phyloP scores from a whole-genome alignment of 257 asterid species.

The Solanum chaucha region DNA sequence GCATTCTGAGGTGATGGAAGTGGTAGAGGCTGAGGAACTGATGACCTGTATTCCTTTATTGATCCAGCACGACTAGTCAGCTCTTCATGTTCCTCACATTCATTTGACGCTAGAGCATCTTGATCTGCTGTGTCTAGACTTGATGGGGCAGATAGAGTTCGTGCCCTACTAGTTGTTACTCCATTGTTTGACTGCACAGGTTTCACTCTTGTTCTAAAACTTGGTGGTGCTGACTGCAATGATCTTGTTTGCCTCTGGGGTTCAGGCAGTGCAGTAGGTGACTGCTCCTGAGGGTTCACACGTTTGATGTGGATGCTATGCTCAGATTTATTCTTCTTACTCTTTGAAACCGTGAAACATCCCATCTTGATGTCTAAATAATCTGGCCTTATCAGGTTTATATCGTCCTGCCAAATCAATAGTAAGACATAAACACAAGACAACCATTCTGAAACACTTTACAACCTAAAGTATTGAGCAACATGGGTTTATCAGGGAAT shows the following conservation, averaged over 20 bases:
- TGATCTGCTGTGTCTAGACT: conserved; percentile 61
- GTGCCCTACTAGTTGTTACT: conserved; percentile 30
- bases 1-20: conserved; percentile 88
- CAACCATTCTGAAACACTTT: neutral
- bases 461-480: neutral
- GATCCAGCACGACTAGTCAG: conserved; percentile 52
- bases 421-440: neutral
- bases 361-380: conserved; percentile 41
- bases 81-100: conserved; percentile 62
- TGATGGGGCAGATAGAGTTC: conserved; percentile 77
- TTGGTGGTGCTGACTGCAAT: conserved; percentile 82
- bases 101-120: conserved; percentile 37
- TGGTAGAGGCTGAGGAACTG: conserved; percentile 88
- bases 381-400: neutral
- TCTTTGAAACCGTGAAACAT: conserved; percentile 62
- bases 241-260: conserved; percentile 49
- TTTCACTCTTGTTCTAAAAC: conserved; percentile 62
- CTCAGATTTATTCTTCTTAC: conserved; percentile 59
- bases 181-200: conserved; percentile 16
- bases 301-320: conserved; percentile 32
- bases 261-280: conserved; percentile 70
- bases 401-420: neutral
- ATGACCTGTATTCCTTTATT: conserved; percentile 48
- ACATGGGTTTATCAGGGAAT: neutral
- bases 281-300: conserved; percentile 47